phyloP scores from a whole-genome alignment of 2,329 filamentous ascomycete genomes.

The Paraphoma chrysanthemicola region DNA sequence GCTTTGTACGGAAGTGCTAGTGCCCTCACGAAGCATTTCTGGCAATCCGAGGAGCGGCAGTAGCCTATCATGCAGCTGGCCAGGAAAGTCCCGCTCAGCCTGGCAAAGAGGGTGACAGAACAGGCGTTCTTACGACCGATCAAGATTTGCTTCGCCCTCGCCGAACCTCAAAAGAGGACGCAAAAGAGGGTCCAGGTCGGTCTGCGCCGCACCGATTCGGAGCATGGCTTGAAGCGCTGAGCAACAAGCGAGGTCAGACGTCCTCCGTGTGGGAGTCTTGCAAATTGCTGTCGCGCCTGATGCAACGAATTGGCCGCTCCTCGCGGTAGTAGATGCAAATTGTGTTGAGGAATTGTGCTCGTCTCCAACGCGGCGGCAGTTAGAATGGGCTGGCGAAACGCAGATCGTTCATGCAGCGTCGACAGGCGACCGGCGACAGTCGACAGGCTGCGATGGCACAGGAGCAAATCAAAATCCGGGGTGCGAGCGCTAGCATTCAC shows the following conservation, averaged over 20 bases:
- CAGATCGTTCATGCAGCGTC: slow-evolving; percentile 23
- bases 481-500: slow-evolving; percentile 4
- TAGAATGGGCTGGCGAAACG: slow-evolving; percentile 15
- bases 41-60: not conserved
- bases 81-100: not conserved
- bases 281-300: slow-evolving; percentile 16
- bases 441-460: slow-evolving; percentile 8
- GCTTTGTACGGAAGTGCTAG: slow-evolving; percentile 9
- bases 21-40: slow-evolving; percentile 2
- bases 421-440: too few relatives aligned
- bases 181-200: slow-evolving; percentile 28
- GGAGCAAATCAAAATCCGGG: slow-evolving; percentile 9
- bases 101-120: slow-evolving; percentile 14
- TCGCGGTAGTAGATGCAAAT: slow-evolving; percentile 18
- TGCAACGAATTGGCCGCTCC: slow-evolving; percentile 17
- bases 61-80: slow-evolving; percentile 2
- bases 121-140: slow-evolving; percentile 36
- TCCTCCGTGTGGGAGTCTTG: slow-evolving; percentile 14
- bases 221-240: slow-evolving; percentile 29
- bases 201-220: slow-evolving; percentile 24
- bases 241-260: slow-evolving; percentile 28
- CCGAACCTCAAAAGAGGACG: slow-evolving; percentile 17
- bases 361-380: slow-evolving; percentile 21
- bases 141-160: slow-evolving; percentile 33
- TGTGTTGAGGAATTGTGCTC: slow-evolving; percentile 28